Percentiles rank a stretch among this genome's conserved stretches.
Conservation (phyloP, 225 moss, liverwort and hornwort genomes). For the Climacium dendroides region DNA sequence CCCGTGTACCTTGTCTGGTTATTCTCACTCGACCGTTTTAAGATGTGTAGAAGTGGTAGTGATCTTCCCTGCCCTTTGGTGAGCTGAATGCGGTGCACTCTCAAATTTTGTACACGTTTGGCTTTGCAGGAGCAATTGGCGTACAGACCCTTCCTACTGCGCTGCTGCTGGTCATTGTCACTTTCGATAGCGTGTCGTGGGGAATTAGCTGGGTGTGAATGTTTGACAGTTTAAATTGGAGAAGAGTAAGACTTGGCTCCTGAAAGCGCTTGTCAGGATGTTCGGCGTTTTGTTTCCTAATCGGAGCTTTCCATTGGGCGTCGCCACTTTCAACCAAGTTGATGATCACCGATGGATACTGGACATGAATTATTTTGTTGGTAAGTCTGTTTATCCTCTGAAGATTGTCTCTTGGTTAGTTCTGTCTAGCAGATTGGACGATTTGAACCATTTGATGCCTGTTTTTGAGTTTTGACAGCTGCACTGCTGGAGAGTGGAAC, state of each 20-base stretch:
- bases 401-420: neutral
- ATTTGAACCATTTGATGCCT: neutral
- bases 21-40: neutral
- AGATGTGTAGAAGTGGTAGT: neutral
- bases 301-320: constrained; percentile 29
- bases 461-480: neutral
- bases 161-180: neutral
- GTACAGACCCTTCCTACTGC: neutral
- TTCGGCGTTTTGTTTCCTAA: constrained; percentile 37
- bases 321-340: constrained; percentile 35
- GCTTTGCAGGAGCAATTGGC: neutral
- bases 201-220: neutral
- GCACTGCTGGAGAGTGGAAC: neutral
- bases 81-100: neutral
- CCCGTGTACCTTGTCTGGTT: neutral
- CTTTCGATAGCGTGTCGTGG: neutral
- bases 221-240: neutral
- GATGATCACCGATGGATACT: constrained; percentile 40
- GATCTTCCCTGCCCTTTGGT: neutral
- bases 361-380: constrained; percentile 39
- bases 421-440: neutral
- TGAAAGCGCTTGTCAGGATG: neutral
- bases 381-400: neutral
- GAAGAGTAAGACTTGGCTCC: neutral
- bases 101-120: neutral